Percentiles rank a stretch among this genome's conserved stretches.
phyloP scores from a whole-genome alignment of 345 rosid species.

The Zanthoxylum bungeanum region DNA sequence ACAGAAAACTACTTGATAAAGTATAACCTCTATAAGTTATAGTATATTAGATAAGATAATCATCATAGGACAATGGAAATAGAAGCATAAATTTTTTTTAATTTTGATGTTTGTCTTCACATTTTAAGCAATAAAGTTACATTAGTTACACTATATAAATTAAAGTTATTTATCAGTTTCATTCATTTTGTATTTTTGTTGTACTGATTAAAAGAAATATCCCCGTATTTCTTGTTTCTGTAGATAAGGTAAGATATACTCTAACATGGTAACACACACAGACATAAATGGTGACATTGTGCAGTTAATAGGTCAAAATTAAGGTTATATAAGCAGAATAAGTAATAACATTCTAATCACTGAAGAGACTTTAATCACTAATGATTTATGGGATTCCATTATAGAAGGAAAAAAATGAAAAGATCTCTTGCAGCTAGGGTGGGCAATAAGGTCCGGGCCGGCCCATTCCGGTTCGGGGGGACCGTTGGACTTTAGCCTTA shows the following conservation, averaged over 20 bases:
- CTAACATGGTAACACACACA: neutral
- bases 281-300: neutral
- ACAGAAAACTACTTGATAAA: constrained; percentile 22
- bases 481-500: no score
- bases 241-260: neutral
- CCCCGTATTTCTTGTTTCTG: neutral
- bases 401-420: neutral
- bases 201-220: neutral
- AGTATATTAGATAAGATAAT: constrained; percentile 15
- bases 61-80: neutral
- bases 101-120: neutral
- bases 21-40: constrained; percentile 21
- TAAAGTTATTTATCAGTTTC: neutral
- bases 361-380: neutral
- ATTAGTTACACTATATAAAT: neutral
- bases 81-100: neutral
- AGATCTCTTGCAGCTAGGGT: neutral
- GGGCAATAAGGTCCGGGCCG: no score
- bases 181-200: neutral
- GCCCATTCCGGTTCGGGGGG: no score
- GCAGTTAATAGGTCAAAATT: neutral
- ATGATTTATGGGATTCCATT: constrained; percentile 1
- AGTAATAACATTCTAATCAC: neutral
- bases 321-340: neutral
- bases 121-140: neutral